Percentiles rank a stretch among this genome's conserved stretches.
Conservation (phyloP, 2,329 filamentous ascomycete genomes). For the Sporothrix euskadiensis region DNA sequence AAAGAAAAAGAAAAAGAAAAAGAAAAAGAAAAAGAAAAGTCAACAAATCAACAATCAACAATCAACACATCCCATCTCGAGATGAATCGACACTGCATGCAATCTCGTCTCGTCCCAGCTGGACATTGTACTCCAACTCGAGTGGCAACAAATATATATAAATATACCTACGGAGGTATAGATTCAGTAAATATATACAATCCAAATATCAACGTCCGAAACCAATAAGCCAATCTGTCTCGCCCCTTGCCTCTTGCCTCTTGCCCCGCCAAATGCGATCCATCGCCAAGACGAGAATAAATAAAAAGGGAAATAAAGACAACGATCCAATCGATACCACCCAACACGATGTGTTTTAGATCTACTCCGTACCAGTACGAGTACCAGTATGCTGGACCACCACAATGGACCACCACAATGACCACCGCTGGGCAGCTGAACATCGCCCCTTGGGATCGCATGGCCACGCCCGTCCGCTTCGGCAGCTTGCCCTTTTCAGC, state of each 20-base stretch:
- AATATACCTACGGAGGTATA: not conserved
- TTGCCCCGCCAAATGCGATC: not conserved
- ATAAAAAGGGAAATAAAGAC: not conserved
- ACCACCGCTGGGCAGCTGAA: not conserved
- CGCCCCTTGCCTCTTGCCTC: not conserved
- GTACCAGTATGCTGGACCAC: no score
- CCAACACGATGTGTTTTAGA: not conserved
- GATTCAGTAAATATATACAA: not conserved
- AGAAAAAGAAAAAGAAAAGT: no score
- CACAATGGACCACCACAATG: no score
- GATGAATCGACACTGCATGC: not conserved
- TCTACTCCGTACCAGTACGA: not conserved
- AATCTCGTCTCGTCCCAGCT: not conserved
- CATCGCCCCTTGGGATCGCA: not conserved
- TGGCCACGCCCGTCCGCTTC: not conserved
- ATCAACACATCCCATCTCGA: not conserved
- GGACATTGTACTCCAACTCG: not conserved
- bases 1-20: no score
- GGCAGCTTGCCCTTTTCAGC: slow-evolving; percentile 18
- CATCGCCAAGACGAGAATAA: not conserved
- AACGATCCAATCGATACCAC: not conserved
- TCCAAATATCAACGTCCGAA: not conserved
- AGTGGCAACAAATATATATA: not conserved
- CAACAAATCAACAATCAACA: not conserved
- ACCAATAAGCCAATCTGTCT: not conserved